These are phyloP conservation scores for Rosa persica DNA, from an alignment of 306 rosid genomes.

Conservation along the genomic window DNA sequence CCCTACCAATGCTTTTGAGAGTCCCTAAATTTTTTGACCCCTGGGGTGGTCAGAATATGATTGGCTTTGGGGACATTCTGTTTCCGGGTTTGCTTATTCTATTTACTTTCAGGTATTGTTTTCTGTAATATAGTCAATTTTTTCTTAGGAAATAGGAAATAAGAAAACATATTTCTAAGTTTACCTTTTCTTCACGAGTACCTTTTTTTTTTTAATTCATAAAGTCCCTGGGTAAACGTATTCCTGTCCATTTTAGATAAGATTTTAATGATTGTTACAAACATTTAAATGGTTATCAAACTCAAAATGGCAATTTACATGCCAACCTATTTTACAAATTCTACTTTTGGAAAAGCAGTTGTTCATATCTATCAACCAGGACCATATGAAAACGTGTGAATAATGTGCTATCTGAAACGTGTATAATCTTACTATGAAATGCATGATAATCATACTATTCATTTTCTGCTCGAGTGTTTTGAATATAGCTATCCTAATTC, in stretches of 20 bases:
- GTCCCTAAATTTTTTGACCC: slow-evolving; percentile 79
- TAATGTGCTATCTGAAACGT: not conserved
- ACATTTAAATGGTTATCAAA: not conserved
- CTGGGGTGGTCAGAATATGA: slow-evolving; percentile 92
- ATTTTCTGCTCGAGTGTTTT: not conserved
- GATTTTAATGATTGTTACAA: not conserved
- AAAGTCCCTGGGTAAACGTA: not conserved
- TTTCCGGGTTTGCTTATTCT: slow-evolving; percentile 95
- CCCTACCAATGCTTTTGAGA: slow-evolving; percentile 94
- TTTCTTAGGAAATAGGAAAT: not conserved
- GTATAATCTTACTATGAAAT: not conserved
- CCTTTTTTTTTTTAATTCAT: not conserved
- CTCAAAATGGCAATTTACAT: not conserved
- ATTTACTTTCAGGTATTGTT: slow-evolving; percentile 69
- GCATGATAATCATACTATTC: not conserved
- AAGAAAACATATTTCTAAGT: not conserved
- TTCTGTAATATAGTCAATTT: not conserved
- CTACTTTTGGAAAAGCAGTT: not conserved
- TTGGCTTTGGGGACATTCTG: slow-evolving; percentile 95
- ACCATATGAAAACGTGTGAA: not conserved
- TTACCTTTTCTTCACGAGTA: not conserved
- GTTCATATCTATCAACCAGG: not conserved
- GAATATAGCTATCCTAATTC: not conserved
- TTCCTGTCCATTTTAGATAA: not conserved
- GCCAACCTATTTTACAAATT: not conserved